Conservation (phyloP, 768 basidiomycete genomes). For the Termitomyces sp. region DNA sequence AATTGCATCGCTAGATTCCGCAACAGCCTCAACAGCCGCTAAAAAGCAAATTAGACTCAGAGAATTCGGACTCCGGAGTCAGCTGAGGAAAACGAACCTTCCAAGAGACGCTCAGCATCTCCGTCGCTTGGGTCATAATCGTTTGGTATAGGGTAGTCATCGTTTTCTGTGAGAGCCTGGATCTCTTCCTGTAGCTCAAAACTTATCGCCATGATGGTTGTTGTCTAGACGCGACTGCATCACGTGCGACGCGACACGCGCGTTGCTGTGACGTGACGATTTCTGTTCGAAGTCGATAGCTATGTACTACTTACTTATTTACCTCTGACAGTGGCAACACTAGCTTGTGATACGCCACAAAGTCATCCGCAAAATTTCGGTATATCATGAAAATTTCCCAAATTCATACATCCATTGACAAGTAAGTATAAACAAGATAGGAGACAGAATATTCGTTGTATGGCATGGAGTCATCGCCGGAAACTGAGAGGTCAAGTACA, state of each 20-base stretch:
- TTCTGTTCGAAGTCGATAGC: too few relatives aligned
- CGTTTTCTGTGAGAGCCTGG: slow-evolving; percentile 56
- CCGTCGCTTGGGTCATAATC: slow-evolving; percentile 63
- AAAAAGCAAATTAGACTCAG: slow-evolving; percentile 11
- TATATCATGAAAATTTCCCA: too few relatives aligned
- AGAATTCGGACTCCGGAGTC: too few relatives aligned
- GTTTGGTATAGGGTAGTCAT: slow-evolving; percentile 61
- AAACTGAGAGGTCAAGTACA: too few relatives aligned
- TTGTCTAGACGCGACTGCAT: slow-evolving; percentile 16
- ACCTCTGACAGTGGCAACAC: too few relatives aligned
- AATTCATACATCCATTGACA: too few relatives aligned
- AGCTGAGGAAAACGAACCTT: slow-evolving; percentile 37
- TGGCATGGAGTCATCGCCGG: too few relatives aligned
- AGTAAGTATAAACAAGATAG: too few relatives aligned
- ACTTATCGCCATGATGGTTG: slow-evolving; percentile 32
- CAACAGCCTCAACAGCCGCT: slow-evolving; percentile 83
- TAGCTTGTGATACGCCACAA: too few relatives aligned
- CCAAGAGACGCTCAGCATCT: slow-evolving; percentile 52
- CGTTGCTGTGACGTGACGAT: not conserved
- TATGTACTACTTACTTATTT: too few relatives aligned
- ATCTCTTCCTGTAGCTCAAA: slow-evolving; percentile 84
- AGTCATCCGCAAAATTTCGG: too few relatives aligned
- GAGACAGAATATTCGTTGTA: too few relatives aligned
- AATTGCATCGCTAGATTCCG: slow-evolving; percentile 72
- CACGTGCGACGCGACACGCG: slow-evolving; percentile 12